phyloP scores from a whole-genome alignment of 495 filamentous ascomycete genomes.

The Cercophora scortea region DNA sequence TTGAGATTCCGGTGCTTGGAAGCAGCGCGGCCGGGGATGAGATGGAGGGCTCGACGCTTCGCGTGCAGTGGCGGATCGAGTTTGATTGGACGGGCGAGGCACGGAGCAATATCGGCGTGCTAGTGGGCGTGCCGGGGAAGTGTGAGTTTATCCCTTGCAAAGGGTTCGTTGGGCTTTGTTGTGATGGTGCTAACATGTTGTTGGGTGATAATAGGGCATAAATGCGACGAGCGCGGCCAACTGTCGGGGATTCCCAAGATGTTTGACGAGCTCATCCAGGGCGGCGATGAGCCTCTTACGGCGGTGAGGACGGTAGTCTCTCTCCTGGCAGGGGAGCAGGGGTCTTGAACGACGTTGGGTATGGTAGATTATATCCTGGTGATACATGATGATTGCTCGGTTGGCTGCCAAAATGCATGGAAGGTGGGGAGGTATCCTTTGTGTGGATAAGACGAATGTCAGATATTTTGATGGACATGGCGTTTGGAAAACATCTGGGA shows the following conservation, averaged over 20 bases:
- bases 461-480: no score
- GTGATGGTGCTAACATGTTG: constrained; percentile 7
- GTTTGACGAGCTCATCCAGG: constrained; percentile 44
- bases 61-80: constrained; percentile 47
- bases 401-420: no score
- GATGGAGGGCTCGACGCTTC: constrained; percentile 19
- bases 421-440: no score
- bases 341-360: background rate
- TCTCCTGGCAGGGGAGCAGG: constrained; percentile 36
- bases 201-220: constrained; percentile 39
- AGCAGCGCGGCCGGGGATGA: background rate
- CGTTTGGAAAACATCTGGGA: no score
- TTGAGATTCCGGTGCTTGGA: constrained; percentile 21
- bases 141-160: constrained; percentile 35
- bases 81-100: constrained; percentile 62
- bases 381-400: no score
- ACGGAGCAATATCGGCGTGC: constrained; percentile 38
- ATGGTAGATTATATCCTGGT: no score
- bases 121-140: constrained; percentile 38
- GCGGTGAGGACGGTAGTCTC: constrained; percentile 46
- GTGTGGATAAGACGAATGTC: no score
- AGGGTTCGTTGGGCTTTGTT: background rate
- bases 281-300: constrained; percentile 39
- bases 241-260: constrained; percentile 42
- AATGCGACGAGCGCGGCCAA: constrained; percentile 37